Conservation (phyloP, 176 grass and related monocot species). For the Hordeum marinum region DNA sequence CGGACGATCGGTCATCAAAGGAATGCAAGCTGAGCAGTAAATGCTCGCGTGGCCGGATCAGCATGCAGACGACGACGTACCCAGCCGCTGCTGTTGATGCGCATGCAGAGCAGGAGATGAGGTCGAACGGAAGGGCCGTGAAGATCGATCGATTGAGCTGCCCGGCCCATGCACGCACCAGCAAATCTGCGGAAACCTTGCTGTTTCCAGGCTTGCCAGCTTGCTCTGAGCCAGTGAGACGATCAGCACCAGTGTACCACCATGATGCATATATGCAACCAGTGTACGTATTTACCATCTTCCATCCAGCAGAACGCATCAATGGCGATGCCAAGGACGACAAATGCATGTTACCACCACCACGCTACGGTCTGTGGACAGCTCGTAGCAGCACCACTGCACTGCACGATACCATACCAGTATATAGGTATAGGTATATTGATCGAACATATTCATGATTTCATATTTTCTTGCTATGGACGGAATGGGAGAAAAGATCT, state of each 20-base stretch:
- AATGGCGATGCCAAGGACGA: not conserved
- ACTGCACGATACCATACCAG: not conserved
- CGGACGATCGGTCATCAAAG: not conserved
- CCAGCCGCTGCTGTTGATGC: not conserved
- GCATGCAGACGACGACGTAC: not conserved
- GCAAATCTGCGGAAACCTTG: not conserved
- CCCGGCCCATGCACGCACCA: not conserved
- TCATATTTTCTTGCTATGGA: not conserved
- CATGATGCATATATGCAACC: not conserved
- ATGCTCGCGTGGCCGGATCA: not conserved
- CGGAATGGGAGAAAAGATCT: not conserved
- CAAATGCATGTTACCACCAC: slow-evolving; percentile 5
- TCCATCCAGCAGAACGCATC: not conserved
- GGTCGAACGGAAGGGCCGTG: not conserved
- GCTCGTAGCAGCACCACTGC: not conserved
- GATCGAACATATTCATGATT: not conserved
- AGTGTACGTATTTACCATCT: not conserved
- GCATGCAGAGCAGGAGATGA: not conserved
- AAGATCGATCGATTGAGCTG: not conserved
- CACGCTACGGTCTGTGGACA: not conserved
- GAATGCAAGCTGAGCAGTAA: not conserved
- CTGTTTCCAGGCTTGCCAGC: slow-evolving; percentile 11
- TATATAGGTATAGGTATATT: not conserved
- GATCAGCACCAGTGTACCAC: not conserved
- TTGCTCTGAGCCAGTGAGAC: not conserved